Evolutionary conservation across 495 filamentous ascomycete genomes (phyloP).

Genomic region (Neurospora sp.): DNA sequence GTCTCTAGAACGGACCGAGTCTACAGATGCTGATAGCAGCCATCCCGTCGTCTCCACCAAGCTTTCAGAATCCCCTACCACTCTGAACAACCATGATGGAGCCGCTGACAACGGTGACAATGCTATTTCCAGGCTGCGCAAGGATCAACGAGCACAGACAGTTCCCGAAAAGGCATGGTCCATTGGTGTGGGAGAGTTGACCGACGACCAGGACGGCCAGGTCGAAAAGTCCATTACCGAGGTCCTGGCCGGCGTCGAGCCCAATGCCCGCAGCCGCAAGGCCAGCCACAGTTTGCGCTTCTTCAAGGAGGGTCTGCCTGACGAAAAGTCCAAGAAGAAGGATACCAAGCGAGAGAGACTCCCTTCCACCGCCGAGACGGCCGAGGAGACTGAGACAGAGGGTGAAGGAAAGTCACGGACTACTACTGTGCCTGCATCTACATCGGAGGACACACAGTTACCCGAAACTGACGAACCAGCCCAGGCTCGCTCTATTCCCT

Average conservation of each 20-base stretch:
- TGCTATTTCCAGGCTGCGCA: constrained; percentile 30
- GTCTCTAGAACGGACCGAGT: constrained; percentile 33
- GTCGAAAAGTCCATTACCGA: constrained; percentile 83
- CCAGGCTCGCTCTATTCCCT: constrained; percentile 6
- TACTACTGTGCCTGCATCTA: neutral
- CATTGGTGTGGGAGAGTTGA: constrained; percentile 35
- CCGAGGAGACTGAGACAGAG: constrained; percentile 6
- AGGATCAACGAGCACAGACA: constrained; percentile 31
- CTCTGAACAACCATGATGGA: constrained; percentile 6
- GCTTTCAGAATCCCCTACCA: constrained; percentile 7
- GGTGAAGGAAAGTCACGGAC: neutral
- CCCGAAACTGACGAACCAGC: neutral
- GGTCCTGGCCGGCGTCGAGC: constrained; percentile 64
- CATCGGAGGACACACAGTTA: constrained; percentile 2
- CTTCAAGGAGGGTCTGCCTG: constrained; percentile 80
- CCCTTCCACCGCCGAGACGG: constrained; percentile 13
- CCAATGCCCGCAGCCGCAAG: constrained; percentile 79
- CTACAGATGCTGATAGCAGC: constrained; percentile 4
- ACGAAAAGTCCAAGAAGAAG: constrained; percentile 37
- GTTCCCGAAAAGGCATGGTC: constrained; percentile 47
- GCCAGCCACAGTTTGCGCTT: constrained; percentile 84
- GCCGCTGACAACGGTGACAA: constrained; percentile 13
- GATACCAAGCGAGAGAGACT: constrained; percentile 29
- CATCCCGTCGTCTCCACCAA: constrained; percentile 6
- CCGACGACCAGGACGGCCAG: constrained; percentile 34